Evolutionary conservation across 1,284 basidiomycete genomes (phyloP), one percentile per base, ranked within the genome.

Genomic region (Moesziomyces sp.): DNA sequence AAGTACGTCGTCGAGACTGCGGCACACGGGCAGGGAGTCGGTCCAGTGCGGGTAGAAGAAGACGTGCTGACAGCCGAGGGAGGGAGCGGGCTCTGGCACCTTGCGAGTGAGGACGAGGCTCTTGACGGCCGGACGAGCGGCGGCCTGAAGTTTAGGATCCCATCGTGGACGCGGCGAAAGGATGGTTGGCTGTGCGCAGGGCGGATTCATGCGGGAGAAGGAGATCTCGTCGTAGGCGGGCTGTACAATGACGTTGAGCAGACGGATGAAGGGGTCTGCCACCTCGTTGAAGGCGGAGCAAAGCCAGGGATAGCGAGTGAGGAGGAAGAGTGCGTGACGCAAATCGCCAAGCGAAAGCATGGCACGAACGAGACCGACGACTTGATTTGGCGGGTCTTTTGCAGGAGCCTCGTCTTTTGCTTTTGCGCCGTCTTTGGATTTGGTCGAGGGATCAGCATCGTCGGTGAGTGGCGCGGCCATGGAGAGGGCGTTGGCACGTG

Each of bases 251-350:
- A 78, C 63, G 47, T 64, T 51, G 18, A 84, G 59, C 28, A 85
- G 52, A 19, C 85, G 83, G 42, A 80, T 72, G 53, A 80, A 83
- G 0, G 97, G 86, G 83, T 97, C 94, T 1, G 93, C 92, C 46
- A 98, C 87, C 74, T 92, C 90, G 3, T 91, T 89, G 55, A 74
- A 89, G 21, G 91, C 90, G 72, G 93, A 90, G 34, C 92, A 89
- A 47, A 97, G 86, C 92, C 93, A 95, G 3, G 92, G 92, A 81
- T 90, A 94, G 78, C 90, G 90, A 26, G 91, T 89, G 71, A 99
- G 86, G 61, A 98, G 88, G 40, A 90, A 89, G 50, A 94, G 85
- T 10, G 92, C 90, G 13, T 92, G 90, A 49, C 90, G 88, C 40
- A 96, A 80, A 28, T 92, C 91, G 18, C 97, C 97, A 45, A 98